Base-by-base conservation (phyloP, 1,284 basidiomycete genomes). In the Ganoderma lucidum region DNA sequence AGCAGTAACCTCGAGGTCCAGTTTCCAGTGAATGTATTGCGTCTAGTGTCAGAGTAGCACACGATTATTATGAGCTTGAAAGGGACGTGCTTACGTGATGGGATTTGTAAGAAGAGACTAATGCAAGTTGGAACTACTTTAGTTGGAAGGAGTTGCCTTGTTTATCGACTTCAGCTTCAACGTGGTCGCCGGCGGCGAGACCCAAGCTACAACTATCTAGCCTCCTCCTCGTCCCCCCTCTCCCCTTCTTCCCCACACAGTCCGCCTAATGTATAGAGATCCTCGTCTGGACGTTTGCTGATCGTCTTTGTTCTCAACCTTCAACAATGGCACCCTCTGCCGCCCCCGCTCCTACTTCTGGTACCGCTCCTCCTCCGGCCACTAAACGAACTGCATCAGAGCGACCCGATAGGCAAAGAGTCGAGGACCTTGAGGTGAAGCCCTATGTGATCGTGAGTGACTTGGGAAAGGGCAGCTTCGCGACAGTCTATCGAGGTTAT, bases 401-500 rank as follows among this genome's bases (percentile, higher is more conserved):
- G 15, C 67, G 71, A 59, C 59, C 66, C 23, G 73, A 73, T 39
- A 70, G 70, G 67, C 70, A 71, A 59, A 71, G 79, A 68, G 75
- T 72, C 6, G 89, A 91, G 61, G 89, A 93, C 72, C 88, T 92
- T 65, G 91, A 92, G 73, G 81, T 88, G 60, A 86, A 83, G 73
- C 93, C 93, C 28, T 95, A 94, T 76, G 85, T 94, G 70, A 88
- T 94, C 70, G 88, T 88, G 8, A 84, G 83, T 67, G 88, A 93
- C 75, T 88, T 95, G 65, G 93, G 93, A 41, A 93, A 93, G 79
- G 97, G 97, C 44, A 96, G 94, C 79, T 99, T 99, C 81, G 97
- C 97, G 39, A 97, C 94, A 0, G 97, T 99, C 48, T 97, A 96
- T 82, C 94, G 94, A 74, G 98, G 96, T 30, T 95, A 96, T 81